Base-by-base conservation (phyloP, 805 yeast genomes). In the Myxozyma mucilagina region DNA sequence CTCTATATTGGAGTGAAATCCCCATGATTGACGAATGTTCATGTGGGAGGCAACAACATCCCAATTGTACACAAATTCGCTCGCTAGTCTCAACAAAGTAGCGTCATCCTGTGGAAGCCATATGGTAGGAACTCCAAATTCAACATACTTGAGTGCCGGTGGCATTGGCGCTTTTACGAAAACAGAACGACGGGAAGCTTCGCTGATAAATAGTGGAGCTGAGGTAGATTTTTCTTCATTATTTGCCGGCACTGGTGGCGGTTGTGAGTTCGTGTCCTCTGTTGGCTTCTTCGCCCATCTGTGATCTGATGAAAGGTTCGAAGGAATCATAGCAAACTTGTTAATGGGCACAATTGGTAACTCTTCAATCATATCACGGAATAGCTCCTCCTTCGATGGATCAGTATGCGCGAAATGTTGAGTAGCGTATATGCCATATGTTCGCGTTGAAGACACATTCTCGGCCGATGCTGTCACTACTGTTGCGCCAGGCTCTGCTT, bases 61-160 rank as follows among this genome's bases (percentile, higher is more conserved):
- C 99, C 99, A 94, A 71, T 94, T 94, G 77, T 90, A 91, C 8
- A 89, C 84, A 72, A 85, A 92, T 64, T 91, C 91, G 31, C 90
- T 89, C 39, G 90, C 96, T 59, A 89, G 85, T 66, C 84, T 86
- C 52, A 91, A 85, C 66, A 94, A 80, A 64, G 81, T 80, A 64
- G 84, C 86, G 71, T 94, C 99, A 73, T 94, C 99, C 67, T 87
- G 91, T 0, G 98, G 97, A 16, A 92, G 79, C 99, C 99, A 94
- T 36, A 92, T 89, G 0, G 98, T 90, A 3, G 98, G 97, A 1
- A 93, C 86, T 65, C 98, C 79, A 63, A 84, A 82, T 64, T 90
- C 92, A 66, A 94, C 76, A 70, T 90, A 89, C 68, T 87, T 85
- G 61, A 89, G 76, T 7, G 89, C 82, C 3, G 99, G 99, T 0